Evolutionary conservation across 768 basidiomycete species (phyloP), one percentile per base, ranked within the genome.

Genomic region (Rhodotorula kratochvilovae): DNA sequence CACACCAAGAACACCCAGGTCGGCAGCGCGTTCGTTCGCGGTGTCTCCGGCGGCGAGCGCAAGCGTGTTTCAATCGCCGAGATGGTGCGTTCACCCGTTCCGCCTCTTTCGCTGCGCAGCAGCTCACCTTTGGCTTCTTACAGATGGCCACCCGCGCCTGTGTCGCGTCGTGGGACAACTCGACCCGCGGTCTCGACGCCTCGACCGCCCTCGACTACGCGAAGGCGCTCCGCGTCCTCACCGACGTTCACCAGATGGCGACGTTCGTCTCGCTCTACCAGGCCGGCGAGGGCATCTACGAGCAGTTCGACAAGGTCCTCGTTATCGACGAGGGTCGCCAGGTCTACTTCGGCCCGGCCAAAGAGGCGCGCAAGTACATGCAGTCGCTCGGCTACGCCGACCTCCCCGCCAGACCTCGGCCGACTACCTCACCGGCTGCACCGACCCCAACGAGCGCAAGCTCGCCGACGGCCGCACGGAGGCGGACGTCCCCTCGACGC

Each of bases 171-270:
- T 83, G 80, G 81, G 79, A 79, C 68, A 90, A 89, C 66, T 67
- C 66, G 61, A 91, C 90, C 3, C 83, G 89, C 61, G 89, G 90
- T 39, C 82, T 91, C 56, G 90, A 91, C 70, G 71, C 71, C 78
- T 90, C 90, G 4, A 93, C 92, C 13, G 92, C 92, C 3, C 83
- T 92, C 59, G 92, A 95, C 78, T 94, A 90, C 75, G 86, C 85
- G 66, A 90, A 87, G 80, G 87, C 87, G 53, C 81, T 95, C 63
- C 85, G 91, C 27, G 82, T 91, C 46, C 87, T 90, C 84, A 92
- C 92, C 27, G 91, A 95, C 77, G 81, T 91, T n/a, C 83, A 88
- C 27, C 86, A 87, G 13, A 87, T 88, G 80, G 89, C 88, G 8
- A 66, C 65, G 36, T 84, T 92, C 67, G 89, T 90, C n/a, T 88